Conservation (phyloP, 1,139 yeast species). For the Blastobotrys indianensis region DNA sequence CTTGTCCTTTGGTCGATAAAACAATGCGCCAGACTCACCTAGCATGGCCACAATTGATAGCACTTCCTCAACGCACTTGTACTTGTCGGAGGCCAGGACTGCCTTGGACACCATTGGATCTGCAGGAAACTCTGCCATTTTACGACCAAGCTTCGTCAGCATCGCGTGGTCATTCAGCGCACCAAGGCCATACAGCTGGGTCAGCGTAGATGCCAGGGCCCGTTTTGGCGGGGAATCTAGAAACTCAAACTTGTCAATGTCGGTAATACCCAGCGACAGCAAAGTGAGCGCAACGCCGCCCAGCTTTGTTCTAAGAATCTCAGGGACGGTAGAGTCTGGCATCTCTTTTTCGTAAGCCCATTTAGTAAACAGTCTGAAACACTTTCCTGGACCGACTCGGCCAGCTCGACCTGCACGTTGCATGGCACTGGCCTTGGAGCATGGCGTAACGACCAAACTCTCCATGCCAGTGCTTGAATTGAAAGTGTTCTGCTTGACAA, state of each 20-base stretch:
- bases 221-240: slow-evolving; percentile 79
- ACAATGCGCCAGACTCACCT: slow-evolving; percentile 71
- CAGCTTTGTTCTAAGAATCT: slow-evolving; percentile 75
- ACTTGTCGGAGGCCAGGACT: slow-evolving; percentile 55
- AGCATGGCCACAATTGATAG: slow-evolving; percentile 73
- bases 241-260: slow-evolving; percentile 76
- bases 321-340: slow-evolving; percentile 78
- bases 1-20: slow-evolving; percentile 67
- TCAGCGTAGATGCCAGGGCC: slow-evolving; percentile 69
- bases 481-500: slow-evolving; percentile 92
- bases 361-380: slow-evolving; percentile 82
- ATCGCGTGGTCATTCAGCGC: slow-evolving; percentile 78
- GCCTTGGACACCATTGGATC: slow-evolving; percentile 86
- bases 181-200: slow-evolving; percentile 75
- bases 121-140: slow-evolving; percentile 89
- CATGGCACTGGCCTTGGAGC: slow-evolving; percentile 91
- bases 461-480: slow-evolving; percentile 89
- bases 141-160: slow-evolving; percentile 70
- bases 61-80: slow-evolving; percentile 58
- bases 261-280: slow-evolving; percentile 75
- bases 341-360: slow-evolving; percentile 78
- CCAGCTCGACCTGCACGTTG: slow-evolving; percentile 98
- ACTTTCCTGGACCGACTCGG: slow-evolving; percentile 92
- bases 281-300: slow-evolving; percentile 68
- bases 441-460: slow-evolving; percentile 73